Base-by-base conservation (phyloP, 331 rosid genomes). In the Quercus lobata region DNA sequence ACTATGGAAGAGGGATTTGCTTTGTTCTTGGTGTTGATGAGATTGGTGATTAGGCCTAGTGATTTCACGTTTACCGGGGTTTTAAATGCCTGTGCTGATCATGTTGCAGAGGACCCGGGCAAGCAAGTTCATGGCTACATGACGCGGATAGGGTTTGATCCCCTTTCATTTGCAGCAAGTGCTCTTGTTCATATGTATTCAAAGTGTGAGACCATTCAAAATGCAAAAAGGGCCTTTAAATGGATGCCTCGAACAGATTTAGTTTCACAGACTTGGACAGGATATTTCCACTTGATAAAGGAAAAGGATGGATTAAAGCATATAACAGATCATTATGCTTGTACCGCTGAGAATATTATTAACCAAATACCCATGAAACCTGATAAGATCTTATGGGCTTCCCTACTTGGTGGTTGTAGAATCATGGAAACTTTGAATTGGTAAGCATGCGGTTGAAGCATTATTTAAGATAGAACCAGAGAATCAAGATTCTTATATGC, bases 391-490 rank as follows among this genome's bases (percentile, higher is more conserved):
- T 86, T 89, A 61, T 89, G 92, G 93, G 90, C 93, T 75, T 89
- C 93, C 61, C 72, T 89, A 75, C 88, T 93, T 71, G 92, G 94
- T 69, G 97, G 97, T 65, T 91, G 93, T 73, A 83, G 94, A 84
- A 91, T 91, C 88, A 89, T 65, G 92, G 93, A 72, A 89, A 89
- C 82, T 71, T 89, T 74, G 83, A 86, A 52, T 71, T 91, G 34
- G 97, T 93, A 73, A 89, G 75, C 84, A 72, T 62, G 92, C 97
- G 44, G 90, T 93, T 30, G 83, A 93, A 55, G 90, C 89, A 11
- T 87, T 91, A 86, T 86, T 91, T 82, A 76, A 84, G 81, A 85
- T 91, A 82, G 97, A 91, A 75, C 97, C 93, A 4, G 91, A 89
- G 82, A 91, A 91, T 78, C 92, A 93, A 2, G 92, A 93, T 68